Evolutionary conservation across 1,139 yeast species (phyloP), one percentile per base, ranked within the genome.

Genomic region (Nakaseomyces glabratus): DNA sequence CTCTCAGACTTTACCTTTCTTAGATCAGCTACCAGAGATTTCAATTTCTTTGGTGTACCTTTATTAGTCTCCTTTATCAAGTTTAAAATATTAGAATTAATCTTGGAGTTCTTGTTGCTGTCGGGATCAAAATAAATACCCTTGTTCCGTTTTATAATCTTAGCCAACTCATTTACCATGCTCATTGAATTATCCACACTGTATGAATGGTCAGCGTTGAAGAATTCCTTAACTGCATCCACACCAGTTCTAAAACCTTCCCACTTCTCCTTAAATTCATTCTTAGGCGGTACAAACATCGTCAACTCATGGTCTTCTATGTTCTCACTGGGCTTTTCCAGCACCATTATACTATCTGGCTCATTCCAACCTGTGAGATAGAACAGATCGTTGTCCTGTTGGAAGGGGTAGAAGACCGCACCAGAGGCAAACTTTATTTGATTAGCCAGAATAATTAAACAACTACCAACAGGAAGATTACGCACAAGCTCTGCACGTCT

Each of bases 311-410:
- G 62, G 45, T 76, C 76, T 6, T 73, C 77, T 12, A 69, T 66
- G 29, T 61, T 57, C 1, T 66, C 68, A 8, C 59, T 55, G 12
- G 73, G 73, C 48, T 78, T 82, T 52, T 82, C 93, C 33, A 93
- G 61, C 4, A 84, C 63, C 38, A 80, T 73, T 20, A 85, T 79
- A 0, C 94, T 75, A 43, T 82, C 79, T 2, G 98, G 96, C 55
- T 90, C 98, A 41, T 82, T 68, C 82, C 95, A 88, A 6, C 97
- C 97, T 1, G 94, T 79, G 43, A 90, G 58, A 56, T 90, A 90
- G 57, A 62, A 86, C 22, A 93, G 65, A 55, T 90, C 88, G 37
- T 84, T 93, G 50, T 86, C 81, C 58, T 90, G 99, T 51, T 88
- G 93, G 54, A 93, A 93, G 35, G 80, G 82, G 53, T 86, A 76